Base-by-base conservation (phyloP, 2,329 filamentous ascomycete species). In the Colletotrichum sp. region DNA sequence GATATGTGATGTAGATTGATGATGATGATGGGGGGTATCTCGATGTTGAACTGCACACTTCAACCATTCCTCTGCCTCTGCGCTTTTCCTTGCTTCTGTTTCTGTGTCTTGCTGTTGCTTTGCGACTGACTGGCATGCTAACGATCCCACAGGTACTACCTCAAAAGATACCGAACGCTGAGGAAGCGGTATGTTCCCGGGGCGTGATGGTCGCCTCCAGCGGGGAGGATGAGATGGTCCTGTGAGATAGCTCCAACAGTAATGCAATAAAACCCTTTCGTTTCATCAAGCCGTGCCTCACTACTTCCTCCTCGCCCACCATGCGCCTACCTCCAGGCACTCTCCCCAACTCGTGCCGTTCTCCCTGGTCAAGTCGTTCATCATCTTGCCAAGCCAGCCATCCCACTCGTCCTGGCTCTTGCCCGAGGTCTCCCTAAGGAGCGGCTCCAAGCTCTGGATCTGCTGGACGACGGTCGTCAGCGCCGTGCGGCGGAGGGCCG, bases 351-450 rank as follows among this genome's bases (percentile, higher is more conserved):
- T 92, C 21, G 94, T 93, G 24, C 95, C 94, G 70, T 92, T 93
- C 76, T 96, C 93, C 82, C 94, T 92, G 81, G 98, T 89, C 80
- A 98, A 85, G 83, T 97, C 94, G 62, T 91, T 91, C 90, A 95
- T 96, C 94, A 98, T 95, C 84, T 93, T 95, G 55, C 93, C 92
- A 85, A 94, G 92, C 96, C 96, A 98, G 56, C 92, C 89, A 83
- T 97, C 94, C 96, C 96, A 98, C 85, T 98, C 96, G 79, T 98
- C 95, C 81, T 94, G 92, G 80, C 94, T 95, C 87, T 98, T 98
- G 16, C 94, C 94, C 81, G 94, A 97, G 61, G 92, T 92, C 80
- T 98, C 94, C 79, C 94, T 91, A 79, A 98, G 86, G 74, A 97
- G 86, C 7, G 95, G 95, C 84, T 98, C 96, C 80, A 98, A 86